Base-by-base conservation (phyloP, 75 land plant species). In the Pinus tabuliformis region DNA sequence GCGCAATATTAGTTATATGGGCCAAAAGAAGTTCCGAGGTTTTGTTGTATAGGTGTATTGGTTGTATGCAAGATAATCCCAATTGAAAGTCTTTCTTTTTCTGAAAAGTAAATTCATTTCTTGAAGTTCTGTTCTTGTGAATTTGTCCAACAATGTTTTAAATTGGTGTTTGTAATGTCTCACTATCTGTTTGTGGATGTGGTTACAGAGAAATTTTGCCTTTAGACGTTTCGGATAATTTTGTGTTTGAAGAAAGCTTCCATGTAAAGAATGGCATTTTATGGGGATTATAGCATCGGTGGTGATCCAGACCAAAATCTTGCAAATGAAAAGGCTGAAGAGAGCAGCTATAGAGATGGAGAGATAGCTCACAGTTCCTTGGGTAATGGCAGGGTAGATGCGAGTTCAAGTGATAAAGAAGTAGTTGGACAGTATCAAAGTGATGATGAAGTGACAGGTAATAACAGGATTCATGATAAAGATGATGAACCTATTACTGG, bases 351-450 rank as follows among this genome's bases (percentile, higher is more conserved):
- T 72, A 78, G 79, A 61, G 81, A 52, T 37, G 65, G 78, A 42
- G 73, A 65, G 56, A 74, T 49, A 57, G 81, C 59, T 24, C 73
- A 75, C 30, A 59, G 15, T 45, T 61, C 62, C 33, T 73, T 73
- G 61, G 84, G 75, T 26, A 85, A 86, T 77, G 84, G 73, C 15
- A 79, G 83, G 58, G 63, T 74, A 20, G 91, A 83, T 63, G 74
- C 59, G 33, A 82, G 58, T 62, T 83, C 74, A 30, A 78, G 84
- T 73, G 91, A 83, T 13, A 80, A 79, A 65, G 91, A 87, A 21
- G 80, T 57, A 79, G 86, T 79, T 60, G 78, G 58, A 4, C 77
- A 73, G 11, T 78, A 84, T 57, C 85, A 82, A 54, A 89, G 89
- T 72, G 87, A 82, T 22, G 89, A 80, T n/a, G 83, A 84, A 39